Base-by-base conservation (phyloP, 306 rosid species). In the Gastrolobium villosum region DNA sequence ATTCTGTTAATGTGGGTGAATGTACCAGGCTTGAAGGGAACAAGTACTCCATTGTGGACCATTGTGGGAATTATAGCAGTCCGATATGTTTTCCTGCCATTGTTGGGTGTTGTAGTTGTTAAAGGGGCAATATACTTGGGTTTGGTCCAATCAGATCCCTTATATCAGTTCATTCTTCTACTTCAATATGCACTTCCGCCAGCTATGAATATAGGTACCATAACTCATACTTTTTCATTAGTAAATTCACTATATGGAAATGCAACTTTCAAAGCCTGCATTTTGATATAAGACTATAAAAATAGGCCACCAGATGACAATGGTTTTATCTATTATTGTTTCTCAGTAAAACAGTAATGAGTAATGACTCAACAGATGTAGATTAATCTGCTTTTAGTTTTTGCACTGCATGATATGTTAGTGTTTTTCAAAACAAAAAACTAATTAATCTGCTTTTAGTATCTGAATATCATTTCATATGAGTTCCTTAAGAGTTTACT, bases 121-220 rank as follows among this genome's bases (percentile, higher is more conserved):
- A 87, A 91, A 77, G 92, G 94, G 13, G 96, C 96, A 7, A 64
- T 84, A 2, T 77, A 75, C n/a, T 35, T 84, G 4, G 96, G 98
- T 50, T 75, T 87, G 73, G 95, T 90, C 65, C 86, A 80, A 30
- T 43, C 89, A 15, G 90, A 94, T 84, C 89, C 94, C 14, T 77
- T 94, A 14, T 92, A 87, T 82, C 89, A 85, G 65, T 92, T 95
- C 66, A 83, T 92, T 3, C 99, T 92, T 46, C 87, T 92, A 4
- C 90, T 92, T 74, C 99, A 91, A 31, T 95, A 83, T 80, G 81
- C 96, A 56, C 65, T 95, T 44, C 99, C 98, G 0, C 97, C 99
- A 7, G 98, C 99, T 50, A 92, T 95, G 98, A 89, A 80, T 72
- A 92, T 89, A 79, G 98, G 96, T 90, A 86, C 15, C 53, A 6